These are phyloP conservation scores for Xylaria nigripes DNA, from an alignment of 495 filamentous ascomycete species.

Conservation along the genomic window DNA sequence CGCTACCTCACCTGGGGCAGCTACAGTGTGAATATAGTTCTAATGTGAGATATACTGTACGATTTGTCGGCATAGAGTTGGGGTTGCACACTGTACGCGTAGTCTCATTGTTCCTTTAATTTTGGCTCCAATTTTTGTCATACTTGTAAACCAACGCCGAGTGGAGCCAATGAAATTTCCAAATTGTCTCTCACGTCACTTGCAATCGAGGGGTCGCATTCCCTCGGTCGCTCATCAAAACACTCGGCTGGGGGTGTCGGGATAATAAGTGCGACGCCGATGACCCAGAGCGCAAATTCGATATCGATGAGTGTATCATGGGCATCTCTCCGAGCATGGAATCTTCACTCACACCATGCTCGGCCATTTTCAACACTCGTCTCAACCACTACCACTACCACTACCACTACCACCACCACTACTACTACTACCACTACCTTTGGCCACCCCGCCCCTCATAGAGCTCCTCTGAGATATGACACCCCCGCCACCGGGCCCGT, in stretches of 20 bases:
- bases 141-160: no score
- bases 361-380: conserved; percentile 6
- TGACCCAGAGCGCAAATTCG: background rate
- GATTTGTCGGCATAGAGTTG: no score
- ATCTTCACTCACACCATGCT: conserved; percentile 14
- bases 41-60: no score
- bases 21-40: no score
- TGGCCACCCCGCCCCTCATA: background rate
- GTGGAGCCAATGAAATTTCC: background rate
- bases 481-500: background rate
- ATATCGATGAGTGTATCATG: conserved; percentile 17
- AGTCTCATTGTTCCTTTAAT: no score
- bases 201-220: no score
- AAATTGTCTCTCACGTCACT: no score
- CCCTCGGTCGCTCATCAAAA: no score
- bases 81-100: no score
- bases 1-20: no score
- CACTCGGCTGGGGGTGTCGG: no score
- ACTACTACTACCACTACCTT: background rate
- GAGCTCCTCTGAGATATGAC: background rate
- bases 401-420: background rate
- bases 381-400: background rate
- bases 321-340: conserved; percentile 21
- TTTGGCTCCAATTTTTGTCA: no score
- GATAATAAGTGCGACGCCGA: background rate